These are phyloP conservation scores for Nothopassalora personata DNA, from an alignment of 2,329 filamentous ascomycete species.

Conservation along the genomic window DNA sequence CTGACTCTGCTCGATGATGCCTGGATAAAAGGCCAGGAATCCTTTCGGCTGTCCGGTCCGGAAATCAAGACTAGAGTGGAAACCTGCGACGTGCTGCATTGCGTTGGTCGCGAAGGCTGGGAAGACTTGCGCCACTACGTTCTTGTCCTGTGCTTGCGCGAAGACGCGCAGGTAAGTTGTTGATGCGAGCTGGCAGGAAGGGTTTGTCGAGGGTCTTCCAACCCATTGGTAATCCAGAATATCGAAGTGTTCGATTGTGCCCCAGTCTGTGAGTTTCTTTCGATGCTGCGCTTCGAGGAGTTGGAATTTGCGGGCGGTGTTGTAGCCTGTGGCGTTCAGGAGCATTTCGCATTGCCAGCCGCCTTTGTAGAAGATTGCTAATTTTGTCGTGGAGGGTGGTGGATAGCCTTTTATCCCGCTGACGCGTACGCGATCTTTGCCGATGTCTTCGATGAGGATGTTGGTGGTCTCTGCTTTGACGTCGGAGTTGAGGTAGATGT, in stretches of 20 bases:
- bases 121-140: constrained; percentile 19
- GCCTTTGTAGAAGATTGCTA: constrained; percentile 41
- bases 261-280: constrained; percentile 30
- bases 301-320: constrained; percentile 41
- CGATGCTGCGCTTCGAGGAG: constrained; percentile 42
- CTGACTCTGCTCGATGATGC: constrained; percentile 19
- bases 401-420: constrained; percentile 40
- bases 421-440: constrained; percentile 45
- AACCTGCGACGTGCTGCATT: constrained; percentile 27
- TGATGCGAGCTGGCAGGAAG: constrained; percentile 38
- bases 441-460: constrained; percentile 47
- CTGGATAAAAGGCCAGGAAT: constrained; percentile 26
- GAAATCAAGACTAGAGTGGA: constrained; percentile 24
- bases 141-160: constrained; percentile 24
- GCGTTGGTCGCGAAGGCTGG: constrained; percentile 20
- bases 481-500: constrained; percentile 53
- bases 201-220: constrained; percentile 31
- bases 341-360: constrained; percentile 42
- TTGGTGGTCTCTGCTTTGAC: constrained; percentile 49
- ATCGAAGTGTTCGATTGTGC: constrained; percentile 22
- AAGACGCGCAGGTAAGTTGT: constrained; percentile 41
- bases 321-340: constrained; percentile 40
- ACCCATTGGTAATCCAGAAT: constrained; percentile 26
- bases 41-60: constrained; percentile 21
- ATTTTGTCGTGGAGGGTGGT: constrained; percentile 48